Evolutionary conservation across 139 green algal genomes (phyloP).

Genomic region (Trebouxia sp.): DNA sequence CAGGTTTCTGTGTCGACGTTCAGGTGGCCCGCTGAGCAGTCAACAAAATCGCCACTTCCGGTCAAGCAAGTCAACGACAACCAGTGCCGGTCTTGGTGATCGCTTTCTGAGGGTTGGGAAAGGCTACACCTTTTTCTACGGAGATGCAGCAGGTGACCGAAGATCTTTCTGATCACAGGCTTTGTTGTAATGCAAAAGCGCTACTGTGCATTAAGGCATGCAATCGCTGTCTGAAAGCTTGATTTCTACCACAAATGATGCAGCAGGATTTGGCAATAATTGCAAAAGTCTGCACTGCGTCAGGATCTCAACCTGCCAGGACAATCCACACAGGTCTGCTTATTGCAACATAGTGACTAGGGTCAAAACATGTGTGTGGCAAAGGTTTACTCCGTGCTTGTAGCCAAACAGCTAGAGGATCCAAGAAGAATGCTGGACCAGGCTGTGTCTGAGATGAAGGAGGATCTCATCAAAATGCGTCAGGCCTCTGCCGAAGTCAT

Average conservation of each 20-base stretch:
- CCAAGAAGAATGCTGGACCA: constrained; percentile 98
- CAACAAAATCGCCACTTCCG: too few species aligned
- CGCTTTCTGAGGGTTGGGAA: constrained; percentile 71
- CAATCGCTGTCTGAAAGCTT: too few species aligned
- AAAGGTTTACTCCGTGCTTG: too few species aligned
- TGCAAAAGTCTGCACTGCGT: too few species aligned
- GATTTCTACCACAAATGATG: too few species aligned
- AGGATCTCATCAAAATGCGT: constrained; percentile 96
- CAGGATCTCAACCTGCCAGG: too few species aligned
- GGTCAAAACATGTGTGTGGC: background rate
- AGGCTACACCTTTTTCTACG: constrained; percentile 81
- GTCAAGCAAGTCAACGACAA: background rate
- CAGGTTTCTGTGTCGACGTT: too few species aligned
- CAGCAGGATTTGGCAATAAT: too few species aligned
- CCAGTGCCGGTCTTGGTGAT: background rate
- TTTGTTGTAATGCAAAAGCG: background rate
- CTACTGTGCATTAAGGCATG: too few species aligned
- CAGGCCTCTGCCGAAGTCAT: constrained; percentile 87
- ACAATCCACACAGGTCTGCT: too few species aligned
- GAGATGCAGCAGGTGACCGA: constrained; percentile 56
- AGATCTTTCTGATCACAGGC: background rate
- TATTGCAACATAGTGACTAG: background rate
- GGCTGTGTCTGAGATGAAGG: constrained; percentile 97
- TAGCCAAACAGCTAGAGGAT: constrained; percentile 85
- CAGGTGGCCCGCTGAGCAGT: too few species aligned